phyloP scores from a whole-genome alignment of 257 asterid genomes.

The Solanum pinnatisectum region DNA sequence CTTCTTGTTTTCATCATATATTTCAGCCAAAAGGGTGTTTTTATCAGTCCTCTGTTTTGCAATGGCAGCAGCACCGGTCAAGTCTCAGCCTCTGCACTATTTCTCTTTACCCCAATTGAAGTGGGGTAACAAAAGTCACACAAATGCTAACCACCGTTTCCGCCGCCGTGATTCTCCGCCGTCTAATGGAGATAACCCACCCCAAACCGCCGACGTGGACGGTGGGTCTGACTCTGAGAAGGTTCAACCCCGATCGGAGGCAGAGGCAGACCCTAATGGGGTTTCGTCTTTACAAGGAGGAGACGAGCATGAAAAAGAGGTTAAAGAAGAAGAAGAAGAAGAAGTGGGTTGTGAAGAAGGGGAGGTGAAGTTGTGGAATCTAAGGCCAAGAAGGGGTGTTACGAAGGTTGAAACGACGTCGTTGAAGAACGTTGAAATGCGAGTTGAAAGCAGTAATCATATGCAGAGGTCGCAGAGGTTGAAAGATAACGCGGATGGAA shows the following conservation, averaged over 20 bases:
- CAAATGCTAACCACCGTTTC: conserved; percentile 34
- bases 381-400: conserved; percentile 52
- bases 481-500: conserved; percentile 17
- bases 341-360: conserved; percentile 32
- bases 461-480: conserved; percentile 15
- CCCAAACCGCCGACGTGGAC: background rate
- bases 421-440: conserved; percentile 3
- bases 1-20: background rate
- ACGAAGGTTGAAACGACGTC: conserved; percentile 17
- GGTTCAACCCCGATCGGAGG: background rate
- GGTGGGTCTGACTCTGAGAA: background rate
- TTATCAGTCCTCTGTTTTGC: background rate
- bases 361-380: conserved; percentile 53
- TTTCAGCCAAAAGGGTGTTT: background rate
- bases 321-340: background rate
- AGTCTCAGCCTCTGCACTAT: conserved; percentile 77
- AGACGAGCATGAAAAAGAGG: background rate
- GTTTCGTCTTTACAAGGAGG: background rate
- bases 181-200: conserved; percentile 14
- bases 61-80: conserved; percentile 74
- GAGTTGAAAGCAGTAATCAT: conserved; percentile 2
- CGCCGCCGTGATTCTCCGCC: conserved; percentile 58
- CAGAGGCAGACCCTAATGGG: background rate
- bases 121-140: conserved; percentile 64
- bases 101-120: conserved; percentile 54